Conservation (phyloP, 257 asterid genomes). For the Nicotiana otophora region DNA sequence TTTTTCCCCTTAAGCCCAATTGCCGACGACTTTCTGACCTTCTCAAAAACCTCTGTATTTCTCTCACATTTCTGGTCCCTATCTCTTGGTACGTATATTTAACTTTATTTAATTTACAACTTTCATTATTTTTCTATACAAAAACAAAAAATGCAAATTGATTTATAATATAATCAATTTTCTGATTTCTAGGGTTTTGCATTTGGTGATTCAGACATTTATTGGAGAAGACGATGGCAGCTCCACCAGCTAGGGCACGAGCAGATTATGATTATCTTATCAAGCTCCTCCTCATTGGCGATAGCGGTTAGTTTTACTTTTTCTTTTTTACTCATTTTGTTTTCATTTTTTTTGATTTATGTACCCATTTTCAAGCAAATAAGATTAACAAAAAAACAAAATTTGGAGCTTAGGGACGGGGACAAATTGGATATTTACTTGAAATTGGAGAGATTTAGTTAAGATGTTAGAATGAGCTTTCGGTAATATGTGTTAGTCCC, state of each 20-base stretch:
- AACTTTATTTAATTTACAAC: neutral
- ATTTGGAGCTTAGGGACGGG: neutral
- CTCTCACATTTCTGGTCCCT: neutral
- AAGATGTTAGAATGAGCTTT: neutral
- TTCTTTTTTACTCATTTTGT: neutral
- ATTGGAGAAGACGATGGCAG: conserved; percentile 15
- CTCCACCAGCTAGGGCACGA: conserved; percentile 30
- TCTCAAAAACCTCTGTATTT: neutral
- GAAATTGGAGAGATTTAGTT: neutral
- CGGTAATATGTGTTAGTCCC: neutral
- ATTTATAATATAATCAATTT: neutral
- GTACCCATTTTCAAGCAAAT: neutral
- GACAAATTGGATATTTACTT: neutral
- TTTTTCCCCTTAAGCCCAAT: neutral
- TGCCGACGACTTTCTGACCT: conserved; percentile 10
- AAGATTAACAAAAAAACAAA: neutral
- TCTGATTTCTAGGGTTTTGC: conserved; percentile 16
- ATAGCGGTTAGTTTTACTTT: conserved; percentile 23
- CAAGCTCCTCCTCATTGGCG: conserved; percentile 32
- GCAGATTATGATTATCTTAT: conserved; percentile 33
- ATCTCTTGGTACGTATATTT: neutral
- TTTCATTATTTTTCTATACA: neutral
- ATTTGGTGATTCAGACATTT: neutral
- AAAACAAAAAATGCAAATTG: neutral
- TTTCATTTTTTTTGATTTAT: neutral